Conservation (phyloP, 2,329 filamentous ascomycete species). For the Pseudocercospora fuligena region DNA sequence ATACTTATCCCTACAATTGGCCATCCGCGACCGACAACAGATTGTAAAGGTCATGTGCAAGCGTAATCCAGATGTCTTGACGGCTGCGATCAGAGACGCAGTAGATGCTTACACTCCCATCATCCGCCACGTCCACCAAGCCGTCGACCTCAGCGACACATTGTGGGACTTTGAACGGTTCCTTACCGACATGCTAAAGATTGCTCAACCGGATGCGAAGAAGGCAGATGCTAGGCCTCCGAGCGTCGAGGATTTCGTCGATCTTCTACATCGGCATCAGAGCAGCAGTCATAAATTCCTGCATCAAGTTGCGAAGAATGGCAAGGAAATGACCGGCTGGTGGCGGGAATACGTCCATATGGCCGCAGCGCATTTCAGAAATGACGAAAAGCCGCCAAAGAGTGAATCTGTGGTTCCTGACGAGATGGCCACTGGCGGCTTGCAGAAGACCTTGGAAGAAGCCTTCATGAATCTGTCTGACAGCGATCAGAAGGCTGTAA, state of each 20-base stretch:
- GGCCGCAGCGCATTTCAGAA: slow-evolving; percentile 61
- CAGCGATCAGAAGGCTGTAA: slow-evolving; percentile 53
- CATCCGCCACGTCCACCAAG: slow-evolving; percentile 72
- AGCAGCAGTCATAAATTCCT: slow-evolving; percentile 70
- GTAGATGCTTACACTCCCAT: slow-evolving; percentile 75
- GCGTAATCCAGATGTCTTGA: slow-evolving; percentile 73
- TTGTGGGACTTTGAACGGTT: slow-evolving; percentile 71
- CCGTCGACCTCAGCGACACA: slow-evolving; percentile 72
- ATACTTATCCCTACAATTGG: slow-evolving; percentile 73
- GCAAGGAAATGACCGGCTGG: slow-evolving; percentile 66
- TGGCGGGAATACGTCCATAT: slow-evolving; percentile 66
- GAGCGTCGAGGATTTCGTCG: slow-evolving; percentile 73
- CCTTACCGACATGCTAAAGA: slow-evolving; percentile 71
- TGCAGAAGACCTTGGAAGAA: slow-evolving; percentile 48
- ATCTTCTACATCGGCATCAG: slow-evolving; percentile 68
- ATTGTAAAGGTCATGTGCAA: slow-evolving; percentile 71
- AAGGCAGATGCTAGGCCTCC: slow-evolving; percentile 49
- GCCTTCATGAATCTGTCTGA: slow-evolving; percentile 55
- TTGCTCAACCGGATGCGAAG: slow-evolving; percentile 42
- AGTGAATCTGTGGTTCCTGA: slow-evolving; percentile 31
- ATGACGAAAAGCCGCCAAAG: slow-evolving; percentile 33
- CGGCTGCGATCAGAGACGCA: slow-evolving; percentile 66
- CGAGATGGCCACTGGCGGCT: slow-evolving; percentile 47
- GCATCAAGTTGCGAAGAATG: slow-evolving; percentile 70
- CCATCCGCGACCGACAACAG: slow-evolving; percentile 73